Conservation (phyloP, 2,329 filamentous ascomycete genomes). For the Trichophaea hybrida region DNA sequence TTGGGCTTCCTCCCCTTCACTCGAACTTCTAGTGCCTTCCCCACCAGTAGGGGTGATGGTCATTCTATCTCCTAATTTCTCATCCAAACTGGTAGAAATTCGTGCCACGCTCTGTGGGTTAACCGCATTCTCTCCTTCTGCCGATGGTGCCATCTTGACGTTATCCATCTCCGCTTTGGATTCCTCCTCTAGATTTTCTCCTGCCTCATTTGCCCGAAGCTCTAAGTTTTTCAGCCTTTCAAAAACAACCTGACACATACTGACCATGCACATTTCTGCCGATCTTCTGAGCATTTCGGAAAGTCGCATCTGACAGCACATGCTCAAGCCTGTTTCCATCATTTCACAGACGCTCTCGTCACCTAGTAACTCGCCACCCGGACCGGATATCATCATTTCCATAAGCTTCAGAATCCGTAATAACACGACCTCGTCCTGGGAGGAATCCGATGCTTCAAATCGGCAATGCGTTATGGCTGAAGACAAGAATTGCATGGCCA, state of each 20-base stretch:
- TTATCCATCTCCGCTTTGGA: slow-evolving; percentile 55
- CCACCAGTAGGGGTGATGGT: slow-evolving; percentile 28
- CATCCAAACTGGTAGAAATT: slow-evolving; percentile 22
- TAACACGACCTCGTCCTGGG: slow-evolving; percentile 88
- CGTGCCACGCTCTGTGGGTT: slow-evolving; percentile 31
- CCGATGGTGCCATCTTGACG: slow-evolving; percentile 70
- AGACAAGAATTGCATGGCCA: slow-evolving; percentile 88
- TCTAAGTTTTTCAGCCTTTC: slow-evolving; percentile 79
- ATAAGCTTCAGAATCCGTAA: slow-evolving; percentile 90
- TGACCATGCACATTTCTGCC: slow-evolving; percentile 92
- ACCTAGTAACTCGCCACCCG: slow-evolving; percentile 81
- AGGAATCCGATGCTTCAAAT: slow-evolving; percentile 89
- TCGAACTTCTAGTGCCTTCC: slow-evolving; percentile 20
- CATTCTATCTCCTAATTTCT: slow-evolving; percentile 29
- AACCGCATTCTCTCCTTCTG: slow-evolving; percentile 48
- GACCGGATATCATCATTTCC: slow-evolving; percentile 94
- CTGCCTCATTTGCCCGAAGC: slow-evolving; percentile 43
- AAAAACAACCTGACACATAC: slow-evolving; percentile 98
- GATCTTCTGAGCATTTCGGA: slow-evolving; percentile 82
- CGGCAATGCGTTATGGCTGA: slow-evolving; percentile 94
- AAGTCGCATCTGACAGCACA: slow-evolving; percentile 86
- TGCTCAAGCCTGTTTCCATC: slow-evolving; percentile 96
- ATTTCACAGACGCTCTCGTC: slow-evolving; percentile 98
- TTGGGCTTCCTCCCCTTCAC: slow-evolving; percentile 35
- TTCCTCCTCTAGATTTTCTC: slow-evolving; percentile 52